Evolutionary conservation across 164 flowering plant genomes (phyloP).

Genomic region (Chimonanthus salicifolius): DNA sequence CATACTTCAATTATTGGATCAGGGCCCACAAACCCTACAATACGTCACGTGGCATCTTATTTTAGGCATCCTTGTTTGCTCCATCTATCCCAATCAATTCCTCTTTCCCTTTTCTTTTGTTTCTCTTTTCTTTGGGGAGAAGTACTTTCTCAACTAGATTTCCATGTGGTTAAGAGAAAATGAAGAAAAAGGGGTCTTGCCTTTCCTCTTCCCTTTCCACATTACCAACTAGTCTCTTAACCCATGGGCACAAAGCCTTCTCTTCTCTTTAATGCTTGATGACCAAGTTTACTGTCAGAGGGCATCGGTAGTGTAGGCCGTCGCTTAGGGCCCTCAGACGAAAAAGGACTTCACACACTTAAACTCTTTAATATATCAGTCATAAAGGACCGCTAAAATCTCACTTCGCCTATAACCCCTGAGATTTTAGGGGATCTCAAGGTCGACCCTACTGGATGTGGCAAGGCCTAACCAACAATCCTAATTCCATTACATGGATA

Average conservation of each 20-base stretch:
- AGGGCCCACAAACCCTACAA: constrained; percentile 4
- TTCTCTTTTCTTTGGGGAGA: neutral
- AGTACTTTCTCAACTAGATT: neutral
- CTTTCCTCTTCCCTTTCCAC: neutral
- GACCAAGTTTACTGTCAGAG: neutral
- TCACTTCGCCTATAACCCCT: neutral
- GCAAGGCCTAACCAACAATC: neutral
- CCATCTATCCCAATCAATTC: neutral
- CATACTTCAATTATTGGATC: constrained; percentile 24
- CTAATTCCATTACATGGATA: neutral
- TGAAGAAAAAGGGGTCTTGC: neutral
- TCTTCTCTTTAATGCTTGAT: neutral
- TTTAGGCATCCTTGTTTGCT: constrained; percentile 8
- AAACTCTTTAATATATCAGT: too few relatives aligned
- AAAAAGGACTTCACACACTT: too few relatives aligned
- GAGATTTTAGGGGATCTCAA: too few relatives aligned
- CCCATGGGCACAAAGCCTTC: neutral
- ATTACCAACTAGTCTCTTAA: neutral
- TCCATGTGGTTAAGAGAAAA: neutral
- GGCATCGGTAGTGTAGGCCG: too few relatives aligned
- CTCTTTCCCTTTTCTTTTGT: neutral
- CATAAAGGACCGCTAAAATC: too few relatives aligned
- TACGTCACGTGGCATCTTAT: neutral
- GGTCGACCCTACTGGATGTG: neutral
- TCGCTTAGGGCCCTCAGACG: too few relatives aligned